phyloP scores from a whole-genome alignment of 2,329 filamentous ascomycete species.

The Fusarium beomiforme region DNA sequence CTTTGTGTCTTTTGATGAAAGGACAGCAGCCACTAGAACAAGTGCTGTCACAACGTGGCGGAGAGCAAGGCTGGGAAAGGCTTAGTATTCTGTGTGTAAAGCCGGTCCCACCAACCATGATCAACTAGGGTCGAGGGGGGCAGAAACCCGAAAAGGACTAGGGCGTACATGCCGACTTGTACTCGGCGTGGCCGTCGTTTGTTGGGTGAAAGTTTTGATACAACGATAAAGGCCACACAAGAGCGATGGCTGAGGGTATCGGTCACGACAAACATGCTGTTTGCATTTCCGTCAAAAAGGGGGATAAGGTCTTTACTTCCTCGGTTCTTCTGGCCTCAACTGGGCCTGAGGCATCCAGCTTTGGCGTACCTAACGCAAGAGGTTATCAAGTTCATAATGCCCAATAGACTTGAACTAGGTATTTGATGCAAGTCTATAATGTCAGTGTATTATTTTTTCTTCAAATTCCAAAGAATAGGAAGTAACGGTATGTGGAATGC shows the following conservation, averaged over 20 bases:
- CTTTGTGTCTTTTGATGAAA: slow-evolving; percentile 15
- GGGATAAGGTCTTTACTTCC: not conserved
- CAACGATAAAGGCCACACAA: not conserved
- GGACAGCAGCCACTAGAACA: slow-evolving; percentile 38
- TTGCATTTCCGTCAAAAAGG: not conserved
- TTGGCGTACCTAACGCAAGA: not conserved
- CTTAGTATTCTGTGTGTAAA: slow-evolving; percentile 27
- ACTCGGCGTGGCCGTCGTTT: slow-evolving; percentile 28
- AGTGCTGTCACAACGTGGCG: slow-evolving; percentile 44
- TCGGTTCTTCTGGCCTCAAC: not conserved
- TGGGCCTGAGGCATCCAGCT: not conserved
- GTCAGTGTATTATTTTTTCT: not conserved
- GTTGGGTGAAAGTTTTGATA: slow-evolving; percentile 11
- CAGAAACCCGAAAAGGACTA: slow-evolving; percentile 17
- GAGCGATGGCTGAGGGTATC: not conserved
- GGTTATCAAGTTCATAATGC: not conserved
- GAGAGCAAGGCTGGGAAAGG: slow-evolving; percentile 39
- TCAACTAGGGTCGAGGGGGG: slow-evolving; percentile 8
- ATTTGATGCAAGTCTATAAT: not conserved
- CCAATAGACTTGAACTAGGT: not conserved
- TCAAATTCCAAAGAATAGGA: not conserved
- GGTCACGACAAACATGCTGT: not conserved
- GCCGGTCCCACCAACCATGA: slow-evolving; percentile 31
- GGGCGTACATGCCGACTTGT: slow-evolving; percentile 3
- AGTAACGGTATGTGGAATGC: not conserved